Evolutionary conservation across 148 eudicot genomes (phyloP).

Genomic region (Cornus controversa): DNA sequence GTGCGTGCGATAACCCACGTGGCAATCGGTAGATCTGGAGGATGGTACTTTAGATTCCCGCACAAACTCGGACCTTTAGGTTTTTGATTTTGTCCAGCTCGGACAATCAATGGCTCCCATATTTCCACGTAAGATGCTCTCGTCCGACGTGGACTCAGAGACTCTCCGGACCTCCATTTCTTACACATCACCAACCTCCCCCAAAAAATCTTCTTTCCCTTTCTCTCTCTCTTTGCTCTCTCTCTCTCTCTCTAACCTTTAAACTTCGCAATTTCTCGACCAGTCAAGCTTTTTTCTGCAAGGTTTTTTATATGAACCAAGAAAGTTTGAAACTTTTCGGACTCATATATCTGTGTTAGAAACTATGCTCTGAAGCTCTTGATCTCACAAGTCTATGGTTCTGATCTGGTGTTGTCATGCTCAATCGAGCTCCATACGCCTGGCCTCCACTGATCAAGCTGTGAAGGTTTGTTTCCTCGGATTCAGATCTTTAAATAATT

Average conservation of each 20-base stretch:
- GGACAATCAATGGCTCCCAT: conserved; percentile 4
- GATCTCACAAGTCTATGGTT: neutral
- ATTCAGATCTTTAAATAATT: neutral
- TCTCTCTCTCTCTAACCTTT: neutral
- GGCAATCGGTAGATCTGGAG: neutral
- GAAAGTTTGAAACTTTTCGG: neutral
- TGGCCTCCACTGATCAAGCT: neutral
- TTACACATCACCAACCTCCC: conserved; percentile 5
- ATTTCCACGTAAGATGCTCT: neutral
- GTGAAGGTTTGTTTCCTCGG: neutral
- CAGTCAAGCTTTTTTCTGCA: conserved; percentile 4
- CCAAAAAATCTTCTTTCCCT: conserved; percentile 9
- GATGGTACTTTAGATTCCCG: conserved; percentile 2
- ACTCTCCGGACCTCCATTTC: conserved; percentile 11
- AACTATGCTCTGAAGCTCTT: neutral
- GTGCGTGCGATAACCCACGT: neutral
- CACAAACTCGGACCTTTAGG: neutral
- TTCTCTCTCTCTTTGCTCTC: neutral
- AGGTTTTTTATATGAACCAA: neutral
- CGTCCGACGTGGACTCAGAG: neutral
- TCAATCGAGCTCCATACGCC: neutral
- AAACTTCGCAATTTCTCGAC: conserved; percentile 1
- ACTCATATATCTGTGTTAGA: neutral
- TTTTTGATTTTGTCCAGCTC: conserved; percentile 15
- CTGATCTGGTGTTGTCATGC: neutral